phyloP scores from a whole-genome alignment of 441 rosid species.

The Bruguiera hainesii region DNA sequence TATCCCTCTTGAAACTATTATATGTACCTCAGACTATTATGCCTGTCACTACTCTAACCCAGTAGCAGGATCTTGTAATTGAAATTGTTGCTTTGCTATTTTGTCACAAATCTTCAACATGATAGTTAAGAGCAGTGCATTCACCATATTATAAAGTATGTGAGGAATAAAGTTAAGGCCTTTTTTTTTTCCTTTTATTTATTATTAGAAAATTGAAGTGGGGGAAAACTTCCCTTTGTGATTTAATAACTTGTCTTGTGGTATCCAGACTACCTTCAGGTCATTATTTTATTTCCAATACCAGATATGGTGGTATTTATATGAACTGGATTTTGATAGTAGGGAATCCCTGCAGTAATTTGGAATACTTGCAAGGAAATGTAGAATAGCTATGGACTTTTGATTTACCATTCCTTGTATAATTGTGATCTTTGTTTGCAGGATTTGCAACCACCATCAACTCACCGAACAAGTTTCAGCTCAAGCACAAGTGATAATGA shows the following conservation, averaged over 20 bases:
- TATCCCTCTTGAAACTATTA: not conserved
- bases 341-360: not conserved
- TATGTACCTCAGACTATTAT: not conserved
- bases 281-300: not conserved
- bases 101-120: not conserved
- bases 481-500: conserved; percentile 74
- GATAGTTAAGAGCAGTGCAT: not conserved
- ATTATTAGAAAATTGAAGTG: too few relatives aligned
- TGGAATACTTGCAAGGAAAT: conserved; percentile 6
- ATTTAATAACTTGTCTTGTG: too few relatives aligned
- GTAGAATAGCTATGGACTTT: not conserved
- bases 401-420: not conserved
- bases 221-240: too few relatives aligned
- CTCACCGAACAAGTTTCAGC: conserved; percentile 77
- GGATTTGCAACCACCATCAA: conserved; percentile 66
- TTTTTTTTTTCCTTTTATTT: not conserved
- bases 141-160: not conserved
- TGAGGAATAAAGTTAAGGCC: not conserved
- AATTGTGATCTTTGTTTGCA: conserved; percentile 32
- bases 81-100: not conserved
- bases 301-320: not conserved
- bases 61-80: not conserved
- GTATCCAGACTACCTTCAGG: too few relatives aligned
- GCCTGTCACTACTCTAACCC: not conserved
- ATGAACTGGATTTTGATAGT: not conserved